Evolutionary conservation across 257 asterid genomes (phyloP), one percentile per base, ranked within the genome.

Genomic region (Orobanche coerulescens): DNA sequence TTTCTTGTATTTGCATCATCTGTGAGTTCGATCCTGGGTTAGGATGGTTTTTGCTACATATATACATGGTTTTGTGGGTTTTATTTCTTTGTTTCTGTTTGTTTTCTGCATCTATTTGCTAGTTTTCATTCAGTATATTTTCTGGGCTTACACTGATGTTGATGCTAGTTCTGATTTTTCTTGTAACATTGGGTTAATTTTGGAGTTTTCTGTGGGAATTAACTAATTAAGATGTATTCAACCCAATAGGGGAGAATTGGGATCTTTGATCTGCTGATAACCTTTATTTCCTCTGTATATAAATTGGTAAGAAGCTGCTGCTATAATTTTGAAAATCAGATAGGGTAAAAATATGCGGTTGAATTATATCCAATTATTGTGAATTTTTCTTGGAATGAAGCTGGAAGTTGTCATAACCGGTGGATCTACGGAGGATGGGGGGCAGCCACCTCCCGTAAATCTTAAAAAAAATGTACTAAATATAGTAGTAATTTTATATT

Each of bases 1-100:
- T 58, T 61, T 37, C 64, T 43, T 31, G 13, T 53, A 65, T 66
- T 51, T 79, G 40, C 70, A 79, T 77, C 78, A 71, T 78, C 84
- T 69, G 81, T 64, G 77, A 75, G 73, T 57, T 52, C 15, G 62
- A 12, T 52, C 50, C 63, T 51, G 13, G 31, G 53, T 42, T 57
- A 15, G 40, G 65, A 61, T 62, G 8, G 3, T 61, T 62, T 75
- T 53, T 75, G 14, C 30, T 63, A 24, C 26, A 44, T 26, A 54
- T n/a, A 57, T 49, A 43, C 20, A 19, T 15, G 50, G 48, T 34
- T 49, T 42, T 11, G 36, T 43, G 65, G 48, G 46, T 72, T 56
- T 71, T 18, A 20, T 48, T 40, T 20, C 50, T 54, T 14, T n/a
- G n/a, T n/a, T n/a, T n/a, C 44, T 20, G 26, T 46, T 33, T 24